These are phyloP conservation scores for Macroventuria anomochaeta DNA, from an alignment of 2,329 filamentous ascomycete genomes.

Conservation along the genomic window DNA sequence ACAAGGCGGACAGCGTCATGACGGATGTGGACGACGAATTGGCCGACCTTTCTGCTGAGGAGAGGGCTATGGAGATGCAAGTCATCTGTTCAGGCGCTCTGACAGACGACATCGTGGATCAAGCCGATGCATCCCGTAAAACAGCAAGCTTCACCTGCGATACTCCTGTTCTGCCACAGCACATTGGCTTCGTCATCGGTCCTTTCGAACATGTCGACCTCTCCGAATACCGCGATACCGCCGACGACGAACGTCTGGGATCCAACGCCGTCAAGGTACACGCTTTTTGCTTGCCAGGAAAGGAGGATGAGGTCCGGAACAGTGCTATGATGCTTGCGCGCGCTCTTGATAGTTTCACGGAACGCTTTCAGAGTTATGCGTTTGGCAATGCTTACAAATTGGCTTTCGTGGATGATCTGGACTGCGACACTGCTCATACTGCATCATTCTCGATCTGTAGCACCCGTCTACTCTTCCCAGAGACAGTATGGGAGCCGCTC, in stretches of 20 bases:
- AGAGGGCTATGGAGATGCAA: constrained; percentile 85
- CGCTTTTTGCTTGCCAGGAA: constrained; percentile 87
- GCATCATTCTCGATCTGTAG: constrained; percentile 89
- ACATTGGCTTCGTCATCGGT: constrained; percentile 91
- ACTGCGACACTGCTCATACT: constrained; percentile 74
- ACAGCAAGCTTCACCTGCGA: constrained; percentile 81
- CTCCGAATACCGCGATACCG: constrained; percentile 84
- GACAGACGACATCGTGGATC: constrained; percentile 80
- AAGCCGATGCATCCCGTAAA: constrained; percentile 79
- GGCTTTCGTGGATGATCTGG: constrained; percentile 90
- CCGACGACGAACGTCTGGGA: constrained; percentile 89
- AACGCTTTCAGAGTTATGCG: constrained; percentile 87
- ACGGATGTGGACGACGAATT: constrained; percentile 47
- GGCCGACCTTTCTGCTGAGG: constrained; percentile 69
- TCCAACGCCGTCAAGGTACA: constrained; percentile 87
- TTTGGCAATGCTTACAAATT: constrained; percentile 86
- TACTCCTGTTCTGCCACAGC: constrained; percentile 76
- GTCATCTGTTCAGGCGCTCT: constrained; percentile 91
- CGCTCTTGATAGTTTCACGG: constrained; percentile 89
- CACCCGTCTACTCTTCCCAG: constrained; percentile 81
- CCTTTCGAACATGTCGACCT: constrained; percentile 95
- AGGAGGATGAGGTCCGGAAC: constrained; percentile 81
- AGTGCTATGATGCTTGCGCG: constrained; percentile 82
- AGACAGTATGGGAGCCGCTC: constrained; percentile 84
- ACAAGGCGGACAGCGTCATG: constrained; percentile 44